A percentile compares a stretch with the other conserved stretches of the same genome.
Evolutionary conservation across 768 basidiomycete species (phyloP).

Genomic region (Collybia mongolica): DNA sequence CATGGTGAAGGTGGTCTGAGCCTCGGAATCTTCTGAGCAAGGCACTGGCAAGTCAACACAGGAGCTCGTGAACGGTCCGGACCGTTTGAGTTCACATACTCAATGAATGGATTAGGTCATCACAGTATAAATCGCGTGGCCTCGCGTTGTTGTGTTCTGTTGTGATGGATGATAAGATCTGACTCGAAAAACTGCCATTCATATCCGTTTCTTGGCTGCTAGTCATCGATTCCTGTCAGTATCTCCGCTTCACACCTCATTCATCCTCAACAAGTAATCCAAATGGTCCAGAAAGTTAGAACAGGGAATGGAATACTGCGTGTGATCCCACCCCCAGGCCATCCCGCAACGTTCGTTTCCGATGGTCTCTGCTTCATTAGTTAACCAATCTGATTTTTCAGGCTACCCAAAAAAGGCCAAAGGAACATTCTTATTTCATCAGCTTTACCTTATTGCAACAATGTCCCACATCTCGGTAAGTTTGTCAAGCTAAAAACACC

Average conservation of each 20-base stretch:
- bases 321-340: slow-evolving; percentile 51
- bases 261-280: slow-evolving; percentile 2
- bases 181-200: slow-evolving; percentile 8
- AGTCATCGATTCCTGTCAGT: slow-evolving; percentile 8
- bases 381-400: slow-evolving; percentile 17
- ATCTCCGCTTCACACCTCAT: slow-evolving; percentile 7
- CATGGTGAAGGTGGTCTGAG: slow-evolving; percentile 9
- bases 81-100: slow-evolving; percentile 4
- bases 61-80: too few relatives aligned
- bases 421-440: slow-evolving; percentile 91
- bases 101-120: neutral
- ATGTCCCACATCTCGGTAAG: slow-evolving; percentile 92
- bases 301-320: slow-evolving; percentile 48
- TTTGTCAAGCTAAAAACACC: slow-evolving; percentile 12
- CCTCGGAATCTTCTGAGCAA: too few relatives aligned
- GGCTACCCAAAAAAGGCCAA: slow-evolving; percentile 80
- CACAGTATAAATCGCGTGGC: neutral
- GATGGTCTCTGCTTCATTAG: slow-evolving; percentile 9
- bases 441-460: slow-evolving; percentile 95
- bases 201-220: slow-evolving; percentile 6
- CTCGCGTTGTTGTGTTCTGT: slow-evolving; percentile 21
- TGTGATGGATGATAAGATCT: slow-evolving; percentile 14
- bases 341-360: slow-evolving; percentile 43
- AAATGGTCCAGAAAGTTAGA: slow-evolving; percentile 57
- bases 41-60: too few relatives aligned